Conservation (phyloP, 176 grass and related monocot species). For the Themeda triandra region DNA sequence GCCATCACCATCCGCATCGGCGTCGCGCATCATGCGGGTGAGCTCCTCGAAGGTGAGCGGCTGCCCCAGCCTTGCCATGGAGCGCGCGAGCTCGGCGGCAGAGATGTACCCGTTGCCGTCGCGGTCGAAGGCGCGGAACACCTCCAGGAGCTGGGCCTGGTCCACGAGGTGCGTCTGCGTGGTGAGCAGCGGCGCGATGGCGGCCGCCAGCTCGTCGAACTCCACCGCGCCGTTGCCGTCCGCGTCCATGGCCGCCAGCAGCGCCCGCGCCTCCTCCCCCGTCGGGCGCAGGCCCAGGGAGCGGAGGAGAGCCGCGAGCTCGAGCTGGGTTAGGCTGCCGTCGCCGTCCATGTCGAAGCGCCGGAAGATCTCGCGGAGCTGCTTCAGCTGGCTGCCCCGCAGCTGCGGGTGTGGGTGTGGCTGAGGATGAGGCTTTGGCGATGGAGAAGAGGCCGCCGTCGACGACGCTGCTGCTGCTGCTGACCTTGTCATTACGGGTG, state of each 20-base stretch:
- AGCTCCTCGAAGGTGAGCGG: slow-evolving; percentile 78
- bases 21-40: slow-evolving; percentile 65
- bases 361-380: slow-evolving; percentile 64
- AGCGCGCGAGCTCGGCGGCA: slow-evolving; percentile 60
- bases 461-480: too few species aligned
- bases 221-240: slow-evolving; percentile 73
- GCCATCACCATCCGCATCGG: slow-evolving; percentile 62
- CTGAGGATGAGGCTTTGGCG: too few species aligned
- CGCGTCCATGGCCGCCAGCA: slow-evolving; percentile 63
- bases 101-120: slow-evolving; percentile 78
- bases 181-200: slow-evolving; percentile 68
- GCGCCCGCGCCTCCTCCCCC: slow-evolving; percentile 56
- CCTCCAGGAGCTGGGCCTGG: slow-evolving; percentile 68
- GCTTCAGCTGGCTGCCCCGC: slow-evolving; percentile 70
- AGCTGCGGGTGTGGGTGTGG: background rate
- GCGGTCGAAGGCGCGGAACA: slow-evolving; percentile 67
- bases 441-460: background rate
- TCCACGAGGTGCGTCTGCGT: slow-evolving; percentile 62
- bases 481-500: slow-evolving; percentile 8
- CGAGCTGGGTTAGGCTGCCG: slow-evolving; percentile 72
- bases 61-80: slow-evolving; percentile 66
- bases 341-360: slow-evolving; percentile 82
- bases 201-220: slow-evolving; percentile 65
- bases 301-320: slow-evolving; percentile 64
- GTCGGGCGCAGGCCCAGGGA: slow-evolving; percentile 65